Percentiles rank a stretch among this genome's conserved stretches.
Evolutionary conservation across 139 green algal species (phyloP).

Genomic region (Gonium pectorale): DNA sequence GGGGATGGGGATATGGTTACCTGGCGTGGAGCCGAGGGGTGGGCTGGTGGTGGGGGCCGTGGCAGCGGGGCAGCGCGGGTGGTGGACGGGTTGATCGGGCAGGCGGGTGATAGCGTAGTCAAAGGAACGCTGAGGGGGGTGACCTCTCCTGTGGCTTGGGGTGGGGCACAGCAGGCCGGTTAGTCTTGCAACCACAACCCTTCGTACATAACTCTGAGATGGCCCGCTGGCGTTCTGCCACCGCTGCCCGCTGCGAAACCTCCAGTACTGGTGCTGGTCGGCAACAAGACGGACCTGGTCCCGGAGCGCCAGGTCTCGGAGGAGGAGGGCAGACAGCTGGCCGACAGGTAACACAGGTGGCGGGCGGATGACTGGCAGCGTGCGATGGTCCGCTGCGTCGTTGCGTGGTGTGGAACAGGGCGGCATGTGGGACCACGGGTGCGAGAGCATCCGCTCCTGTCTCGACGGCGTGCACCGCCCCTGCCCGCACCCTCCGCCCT

Average conservation of each 20-base stretch:
- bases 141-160: no score
- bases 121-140: no score
- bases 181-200: no score
- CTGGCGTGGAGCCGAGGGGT: no score
- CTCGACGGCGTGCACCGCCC: no score
- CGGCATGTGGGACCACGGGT: background rate
- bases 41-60: background rate
- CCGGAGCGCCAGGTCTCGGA: constrained; percentile 64
- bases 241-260: no score
- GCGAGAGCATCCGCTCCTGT: background rate
- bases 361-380: background rate
- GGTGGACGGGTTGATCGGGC: background rate
- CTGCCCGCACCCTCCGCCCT: background rate
- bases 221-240: no score
- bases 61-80: no score
- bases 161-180: no score
- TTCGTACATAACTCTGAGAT: no score
- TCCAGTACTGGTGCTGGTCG: constrained; percentile 83
- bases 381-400: background rate
- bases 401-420: background rate
- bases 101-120: no score
- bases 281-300: constrained; percentile 88
- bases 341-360: constrained; percentile 58
- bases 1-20: no score
- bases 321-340: constrained; percentile 74